Base-by-base conservation (phyloP, 768 basidiomycete genomes). In the Steccherinum ochraceum region DNA sequence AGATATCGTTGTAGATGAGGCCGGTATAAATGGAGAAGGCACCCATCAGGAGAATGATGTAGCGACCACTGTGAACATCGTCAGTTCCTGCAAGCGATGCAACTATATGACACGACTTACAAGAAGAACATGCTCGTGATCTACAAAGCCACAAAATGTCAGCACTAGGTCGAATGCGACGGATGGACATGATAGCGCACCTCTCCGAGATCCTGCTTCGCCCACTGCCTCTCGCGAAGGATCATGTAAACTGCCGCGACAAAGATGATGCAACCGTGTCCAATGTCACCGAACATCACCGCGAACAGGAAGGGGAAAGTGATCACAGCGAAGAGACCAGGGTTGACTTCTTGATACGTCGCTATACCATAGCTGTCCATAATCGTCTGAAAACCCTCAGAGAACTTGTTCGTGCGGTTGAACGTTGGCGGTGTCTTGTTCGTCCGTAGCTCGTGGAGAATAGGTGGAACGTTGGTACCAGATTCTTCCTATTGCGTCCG, bases 251-350 rank as follows among this genome's bases (percentile, higher is more conserved):
- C 51, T 2, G 91, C 95, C 16, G 84, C 81, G 40, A 77, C 61
- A 56, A 88, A 77, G 59, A 90, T 87, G 61, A 98, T 83, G 53
- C 81, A 72, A 24, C 93, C 96, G 69, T 99, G 96, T 2, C 96
- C 96, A 62, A 98, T 89, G 69, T 99, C 96, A 61, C 96, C 96
- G 64, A 99, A 99, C 96, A 99, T 99, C 71, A 99, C 91, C 3
- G 93, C 95, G 61, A 98, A 99, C 58, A 99, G 70, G 82, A 99
- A 98, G 0, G 96, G 96, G 82, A 96, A 96, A 1, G 93, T 96
- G 58, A 88, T 73, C 58, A 90, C 73, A 0, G 91, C 92, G 67
- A 95, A 95, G 24, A 98, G 70, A 49, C 94, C 96, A 18, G 96
- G 95, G 65, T 98, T 98, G 65, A 93, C 84, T 68, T 99, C 96